Evolutionary conservation across 2,329 filamentous ascomycete genomes (phyloP), one percentile per base, ranked within the genome.

Genomic region (Magnaporthiopsis incrustans): DNA sequence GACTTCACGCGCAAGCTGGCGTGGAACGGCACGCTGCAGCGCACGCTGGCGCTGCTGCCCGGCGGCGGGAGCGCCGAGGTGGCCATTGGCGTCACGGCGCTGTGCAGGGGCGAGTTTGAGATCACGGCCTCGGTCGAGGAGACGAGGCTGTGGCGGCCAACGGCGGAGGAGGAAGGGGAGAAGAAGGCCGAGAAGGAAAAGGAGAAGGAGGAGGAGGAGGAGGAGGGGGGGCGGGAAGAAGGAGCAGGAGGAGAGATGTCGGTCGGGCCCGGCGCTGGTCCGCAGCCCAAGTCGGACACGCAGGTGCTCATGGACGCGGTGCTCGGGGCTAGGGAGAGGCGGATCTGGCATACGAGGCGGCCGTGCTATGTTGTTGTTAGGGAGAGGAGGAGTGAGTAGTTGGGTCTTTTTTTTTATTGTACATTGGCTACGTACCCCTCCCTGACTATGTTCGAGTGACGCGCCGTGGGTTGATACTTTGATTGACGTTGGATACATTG

Each of bases 11-110:
- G 91, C 71, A 91, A 92, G 67, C 83, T 97, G 63, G 88, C 88
- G 1, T 95, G 91, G 88, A 94, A 92, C 68, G 93, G 93, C 1
- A 87, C 90, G 35, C 76, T 97, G 65, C 93, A 97, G 76, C 88
- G 88, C 71, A 81, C 85, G 1, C 77, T 97, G 0, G 86, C 89
- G 0, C 72, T 84, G 8, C 73, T 97, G 1, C 84, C 86, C 0
- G 83, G 85, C 5, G 79, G 82, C 59, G 83, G 76, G n/a, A 79
- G 81, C 0, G 79, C 81, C 0, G 83, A 88, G 66, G 79, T 90
- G 27, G 80, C 82, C 1, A 76, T 96, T 4, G 90, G 90, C 5
- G 81, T 93, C 58, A 90, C 90, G 57, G 84, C 89, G 38, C 82
- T 97, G 44, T 92, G 89, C 68, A 83, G 87, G 59, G 93, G 93